phyloP scores from a whole-genome alignment of 78 protist species.

The Bigelowiella natans region DNA sequence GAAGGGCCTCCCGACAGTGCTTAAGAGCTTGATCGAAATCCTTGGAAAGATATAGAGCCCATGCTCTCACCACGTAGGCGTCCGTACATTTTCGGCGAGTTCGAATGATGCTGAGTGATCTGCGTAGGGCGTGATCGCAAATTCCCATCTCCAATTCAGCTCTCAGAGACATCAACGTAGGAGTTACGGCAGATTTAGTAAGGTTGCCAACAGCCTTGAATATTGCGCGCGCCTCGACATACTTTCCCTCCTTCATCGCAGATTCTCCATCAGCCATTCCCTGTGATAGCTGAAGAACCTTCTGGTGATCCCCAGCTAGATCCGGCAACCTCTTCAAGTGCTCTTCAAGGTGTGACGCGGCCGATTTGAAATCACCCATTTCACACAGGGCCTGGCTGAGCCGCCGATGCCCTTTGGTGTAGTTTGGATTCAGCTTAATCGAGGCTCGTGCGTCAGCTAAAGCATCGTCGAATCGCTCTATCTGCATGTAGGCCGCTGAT shows the following conservation, averaged over 20 bases:
- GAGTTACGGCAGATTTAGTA: too few species aligned
- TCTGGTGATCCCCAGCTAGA: background rate
- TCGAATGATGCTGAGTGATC: too few species aligned
- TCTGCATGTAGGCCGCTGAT: background rate
- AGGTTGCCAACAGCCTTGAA: too few species aligned
- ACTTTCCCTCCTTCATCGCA: background rate
- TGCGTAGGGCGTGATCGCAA: too few species aligned
- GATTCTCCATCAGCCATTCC: background rate
- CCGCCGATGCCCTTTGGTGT: background rate
- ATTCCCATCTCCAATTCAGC: too few species aligned
- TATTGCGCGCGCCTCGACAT: background rate
- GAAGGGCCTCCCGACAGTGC: background rate
- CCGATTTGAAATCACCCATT: background rate
- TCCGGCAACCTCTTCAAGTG: background rate
- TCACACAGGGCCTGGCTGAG: background rate
- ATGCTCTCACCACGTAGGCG: background rate
- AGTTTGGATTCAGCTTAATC: background rate
- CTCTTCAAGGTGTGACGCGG: background rate
- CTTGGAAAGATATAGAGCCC: background rate
- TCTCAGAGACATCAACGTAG: too few species aligned
- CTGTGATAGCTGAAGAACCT: background rate
- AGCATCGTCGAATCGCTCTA: background rate
- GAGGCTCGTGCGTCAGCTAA: background rate
- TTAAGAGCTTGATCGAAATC: background rate
- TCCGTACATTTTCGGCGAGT: background rate